A percentile compares a stretch with the other conserved stretches of the same genome.
Conservation (phyloP, 345 rosid genomes). For the Salix koriyanagi region DNA sequence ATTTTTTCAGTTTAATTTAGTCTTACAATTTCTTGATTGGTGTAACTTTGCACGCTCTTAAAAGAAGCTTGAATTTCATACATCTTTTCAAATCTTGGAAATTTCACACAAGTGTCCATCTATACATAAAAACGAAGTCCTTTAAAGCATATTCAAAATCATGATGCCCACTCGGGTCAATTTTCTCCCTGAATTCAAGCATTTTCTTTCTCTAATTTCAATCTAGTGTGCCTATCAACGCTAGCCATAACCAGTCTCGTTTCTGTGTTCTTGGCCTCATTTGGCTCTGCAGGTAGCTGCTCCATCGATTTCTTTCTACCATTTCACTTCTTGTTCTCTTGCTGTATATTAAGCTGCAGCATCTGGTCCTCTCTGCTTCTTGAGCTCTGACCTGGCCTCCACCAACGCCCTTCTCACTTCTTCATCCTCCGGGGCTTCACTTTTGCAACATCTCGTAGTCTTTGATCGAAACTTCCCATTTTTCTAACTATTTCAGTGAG, state of each 20-base stretch:
- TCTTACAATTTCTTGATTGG: not conserved
- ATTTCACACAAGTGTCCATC: not conserved
- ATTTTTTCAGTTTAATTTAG: too few species aligned
- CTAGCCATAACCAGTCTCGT: not conserved
- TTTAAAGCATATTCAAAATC: not conserved
- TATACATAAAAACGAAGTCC: not conserved
- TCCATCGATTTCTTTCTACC: not conserved
- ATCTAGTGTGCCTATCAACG: not conserved
- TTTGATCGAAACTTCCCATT: conserved; percentile 59
- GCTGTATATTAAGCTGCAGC: not conserved
- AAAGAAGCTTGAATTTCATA: not conserved
- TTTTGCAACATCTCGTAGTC: conserved; percentile 63
- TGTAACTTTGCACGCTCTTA: not conserved
- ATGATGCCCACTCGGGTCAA: not conserved
- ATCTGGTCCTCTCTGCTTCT: conserved; percentile 36
- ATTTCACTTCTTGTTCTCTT: not conserved
- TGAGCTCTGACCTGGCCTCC: conserved; percentile 50
- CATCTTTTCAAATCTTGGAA: not conserved
- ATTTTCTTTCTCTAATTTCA: not conserved
- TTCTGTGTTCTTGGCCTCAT: not conserved
- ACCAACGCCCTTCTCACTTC: conserved; percentile 46
- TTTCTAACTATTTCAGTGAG: conserved; percentile 40
- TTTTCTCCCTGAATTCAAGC: not conserved
- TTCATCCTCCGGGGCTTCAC: conserved; percentile 61
- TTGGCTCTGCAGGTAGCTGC: not conserved